Evolutionary conservation across 768 basidiomycete genomes (phyloP), one percentile per base, ranked within the genome.

Genomic region (Tulasnella sp.): DNA sequence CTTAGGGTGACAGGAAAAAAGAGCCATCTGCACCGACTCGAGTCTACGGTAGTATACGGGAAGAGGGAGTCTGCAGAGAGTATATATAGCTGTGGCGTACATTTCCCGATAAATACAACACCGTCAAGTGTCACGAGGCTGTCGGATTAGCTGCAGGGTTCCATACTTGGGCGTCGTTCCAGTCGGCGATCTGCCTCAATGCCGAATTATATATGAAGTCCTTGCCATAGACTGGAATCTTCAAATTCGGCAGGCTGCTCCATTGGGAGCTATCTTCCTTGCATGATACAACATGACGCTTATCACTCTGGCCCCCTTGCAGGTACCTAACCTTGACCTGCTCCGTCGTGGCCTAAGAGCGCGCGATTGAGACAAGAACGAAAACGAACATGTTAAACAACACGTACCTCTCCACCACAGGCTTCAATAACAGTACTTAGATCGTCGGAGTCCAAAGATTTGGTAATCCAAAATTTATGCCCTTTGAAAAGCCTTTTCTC

Each of bases 401-500:
- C 29, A 82, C 85, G 29, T 69, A 93, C 92, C 83, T 89, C 86
- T 0, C 93, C 94, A 3, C 94, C 93, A 78, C 88, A 87, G 0
- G 91, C 88, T 7, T 84, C 82, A 5, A 95, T 85, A 6, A 96
- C 89, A 68, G 88, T 89, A 83, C 88, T 91, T 74, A 96, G 82
- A 14, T 77, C 74, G 7, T 88, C 88, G 58, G 82, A 80, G 69
- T 90, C 89, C 0, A 93, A 89, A 9, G 87, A 89, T 0, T 87
- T 85, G 0, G 93, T 95, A 71, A 94, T 82, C 79, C 93, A 95
- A 83, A 96, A 93, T 0, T 85, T 88, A 82, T 87, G 87, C 22
- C 87, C 87, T 2, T 85, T 83, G 76, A 96, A 89, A 0, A 95
- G 81, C 76, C 86, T 88, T 19, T 84, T 81, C 17, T 83, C 82